A percentile compares a stretch with the other conserved stretches of the same genome.
phyloP scores from a whole-genome alignment of 2,329 filamentous ascomycete species.

The Claviceps africana region DNA sequence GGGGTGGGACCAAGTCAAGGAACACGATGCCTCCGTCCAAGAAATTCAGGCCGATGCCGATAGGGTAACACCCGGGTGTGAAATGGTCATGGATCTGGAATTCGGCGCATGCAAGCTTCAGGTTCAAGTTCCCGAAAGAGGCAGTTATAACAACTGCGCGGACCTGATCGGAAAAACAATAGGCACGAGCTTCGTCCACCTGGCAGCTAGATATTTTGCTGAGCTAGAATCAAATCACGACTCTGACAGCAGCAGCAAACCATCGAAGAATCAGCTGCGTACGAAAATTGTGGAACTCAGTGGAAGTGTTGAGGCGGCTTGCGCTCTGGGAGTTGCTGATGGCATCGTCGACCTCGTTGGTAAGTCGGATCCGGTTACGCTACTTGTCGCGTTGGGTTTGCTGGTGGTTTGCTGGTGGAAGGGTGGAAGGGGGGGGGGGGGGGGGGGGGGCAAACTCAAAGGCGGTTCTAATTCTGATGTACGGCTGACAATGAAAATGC shows the following conservation, averaged over 20 bases:
- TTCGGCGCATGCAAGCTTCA: conserved; percentile 89
- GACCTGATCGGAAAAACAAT: conserved; percentile 86
- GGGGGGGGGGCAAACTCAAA: neutral
- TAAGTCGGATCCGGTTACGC: conserved; percentile 30
- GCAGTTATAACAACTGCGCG: conserved; percentile 51
- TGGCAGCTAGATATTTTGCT: conserved; percentile 74
- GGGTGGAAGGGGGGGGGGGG: too few species aligned
- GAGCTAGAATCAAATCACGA: conserved; percentile 48
- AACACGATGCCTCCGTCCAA: conserved; percentile 60
- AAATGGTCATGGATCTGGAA: conserved; percentile 77
- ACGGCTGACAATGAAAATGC: conserved; percentile 8
- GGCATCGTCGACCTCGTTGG: conserved; percentile 96
- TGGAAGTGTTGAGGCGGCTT: conserved; percentile 93
- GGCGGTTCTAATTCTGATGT: neutral
- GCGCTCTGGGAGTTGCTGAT: conserved; percentile 86
- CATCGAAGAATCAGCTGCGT: conserved; percentile 41
- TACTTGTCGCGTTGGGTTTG: too few species aligned
- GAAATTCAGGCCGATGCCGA: conserved; percentile 33
- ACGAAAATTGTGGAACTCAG: conserved; percentile 91
- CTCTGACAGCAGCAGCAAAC: conserved; percentile 22
- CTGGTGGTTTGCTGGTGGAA: too few species aligned
- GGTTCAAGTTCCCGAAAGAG: conserved; percentile 90
- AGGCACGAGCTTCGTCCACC: conserved; percentile 83
- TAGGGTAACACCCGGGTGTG: conserved; percentile 45
- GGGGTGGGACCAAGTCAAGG: conserved; percentile 79